Evolutionary conservation across 2,329 filamentous ascomycete genomes (phyloP), one percentile per base, ranked within the genome.

Genomic region (Aspergillus niger): DNA sequence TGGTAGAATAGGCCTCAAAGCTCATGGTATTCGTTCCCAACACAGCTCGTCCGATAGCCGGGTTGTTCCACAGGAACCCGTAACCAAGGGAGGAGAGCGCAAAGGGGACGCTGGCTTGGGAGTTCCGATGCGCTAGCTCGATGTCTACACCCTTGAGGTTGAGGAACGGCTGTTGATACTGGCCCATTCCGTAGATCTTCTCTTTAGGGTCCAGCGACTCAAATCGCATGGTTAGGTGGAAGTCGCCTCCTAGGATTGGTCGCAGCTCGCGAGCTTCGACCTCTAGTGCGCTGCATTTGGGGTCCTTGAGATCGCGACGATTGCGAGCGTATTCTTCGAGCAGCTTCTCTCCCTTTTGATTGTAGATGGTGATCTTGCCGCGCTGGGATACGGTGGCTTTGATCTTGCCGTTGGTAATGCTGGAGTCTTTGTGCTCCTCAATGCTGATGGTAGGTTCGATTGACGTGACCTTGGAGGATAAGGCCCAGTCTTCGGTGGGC

Each of bases 101-200:
- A 70, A 89, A 89, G 0, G 87, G 87, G 0, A 89, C 82, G 53
- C 82, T 86, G 3, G 86, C 86, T 70, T 89, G 87, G 0, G 85
- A 88, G 68, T 89, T 89, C 1, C 86, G 81, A 39, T 89, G 87
- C 0, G 87, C 86, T 2, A 89, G 80, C 68, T 89, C 87, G 1
- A 89, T 71, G 59, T 89, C 86, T 0, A 78, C 69, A 0, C 87
- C 87, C 65, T 89, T 89, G 52, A 89, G 77, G 67, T 89, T 80
- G n/a, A 89, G 76, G 55, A 78, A 81, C 0, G 85, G 83, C 65
- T 89, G 86, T 67, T 89, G 87, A 61, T 89, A 89, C 72, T 89
- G 87, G 0, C 87, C 87, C 86, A 89, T 89, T 20, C 87, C 87
- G 66, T 81, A 89, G n/a, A 89, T 83, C 68, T 82, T 85, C 70